Conservation (phyloP, 768 basidiomycete genomes). For the Pleurotus salmoneostramineus region DNA sequence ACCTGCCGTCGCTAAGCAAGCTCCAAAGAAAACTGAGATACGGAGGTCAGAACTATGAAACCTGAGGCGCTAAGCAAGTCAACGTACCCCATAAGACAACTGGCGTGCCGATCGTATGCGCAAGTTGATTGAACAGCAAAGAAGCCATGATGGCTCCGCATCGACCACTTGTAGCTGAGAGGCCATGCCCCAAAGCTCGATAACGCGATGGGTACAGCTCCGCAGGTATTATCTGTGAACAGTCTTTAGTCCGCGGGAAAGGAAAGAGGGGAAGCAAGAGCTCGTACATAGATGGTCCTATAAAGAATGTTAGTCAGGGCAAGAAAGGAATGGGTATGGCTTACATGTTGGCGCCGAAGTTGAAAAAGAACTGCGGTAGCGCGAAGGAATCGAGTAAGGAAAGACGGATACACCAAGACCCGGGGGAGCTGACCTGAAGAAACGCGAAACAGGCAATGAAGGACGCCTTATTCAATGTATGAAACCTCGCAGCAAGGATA, state of each 20-base stretch:
- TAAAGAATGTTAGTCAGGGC: not conserved
- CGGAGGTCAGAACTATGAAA: not conserved
- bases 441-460: conserved; percentile 75
- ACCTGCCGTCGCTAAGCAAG: not conserved
- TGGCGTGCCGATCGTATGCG: conserved; percentile 55
- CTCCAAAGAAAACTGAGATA: not conserved
- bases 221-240: conserved; percentile 35
- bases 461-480: conserved; percentile 45
- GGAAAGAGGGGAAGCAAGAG: not conserved
- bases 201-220: conserved; percentile 79
- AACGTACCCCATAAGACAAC: conserved; percentile 67
- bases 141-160: conserved; percentile 74
- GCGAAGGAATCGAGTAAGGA: not conserved
- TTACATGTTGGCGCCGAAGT: conserved; percentile 72
- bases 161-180: conserved; percentile 75
- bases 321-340: conserved; percentile 14
- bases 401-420: too few species aligned
- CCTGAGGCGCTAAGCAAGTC: not conserved
- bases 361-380: conserved; percentile 65
- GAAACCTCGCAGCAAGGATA: conserved; percentile 66
- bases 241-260: too few species aligned
- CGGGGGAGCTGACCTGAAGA: conserved; percentile 41
- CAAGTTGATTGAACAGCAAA: conserved; percentile 66
- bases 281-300: conserved; percentile 48
- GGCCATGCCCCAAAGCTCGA: conserved; percentile 69